Base-by-base conservation (phyloP, 805 yeast species). In the Teunomyces tritomae region DNA sequence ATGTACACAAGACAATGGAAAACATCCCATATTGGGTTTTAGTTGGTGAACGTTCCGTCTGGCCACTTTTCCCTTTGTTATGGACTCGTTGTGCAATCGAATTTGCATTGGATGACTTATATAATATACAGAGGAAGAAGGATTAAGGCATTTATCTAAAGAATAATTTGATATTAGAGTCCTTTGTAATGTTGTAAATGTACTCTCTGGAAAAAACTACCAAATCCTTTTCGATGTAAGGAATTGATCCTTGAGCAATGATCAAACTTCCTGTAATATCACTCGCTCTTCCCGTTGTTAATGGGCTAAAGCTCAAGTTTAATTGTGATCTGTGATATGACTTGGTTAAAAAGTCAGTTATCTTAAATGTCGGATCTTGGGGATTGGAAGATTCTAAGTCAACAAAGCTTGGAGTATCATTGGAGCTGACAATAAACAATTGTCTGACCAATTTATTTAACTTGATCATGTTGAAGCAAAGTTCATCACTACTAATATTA, bases 11-110 rank as follows among this genome's bases (percentile, higher is more conserved):
- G 55, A 75, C 83, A 24, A 65, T 71, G 59, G 85, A 82, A 49
- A 90, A 89, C 62, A 85, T 90, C 17, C 86, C 89, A 4, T 89
- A 89, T 61, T 92, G 97, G 96, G 82, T 90, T 10, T 71, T 79
- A 45, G 89, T 91, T 28, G 99, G 99, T 4, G 97, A 92, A 64
- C 74, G 86, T 53, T 86, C 96, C 39, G 89, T 90, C 1, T 94
- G 98, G 98, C 96, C 96, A 1, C 79, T 89, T 44, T 74, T 89
- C 51, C 89, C 96, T 0, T 71, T 90, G 32, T 73, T 94, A 28
- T 84, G 90, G 82, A 86, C 96, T 1, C 73, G 99, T 41, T 88
- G 97, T 58, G 83, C 91, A 1, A 86, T 92, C 46, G 99, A 92
- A 71, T 89, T 86, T 67, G 86, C 90, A 24, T 72, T 92, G 47